Evolutionary conservation across 495 filamentous ascomycete genomes (phyloP).

Genomic region (Penicillium canariense): DNA sequence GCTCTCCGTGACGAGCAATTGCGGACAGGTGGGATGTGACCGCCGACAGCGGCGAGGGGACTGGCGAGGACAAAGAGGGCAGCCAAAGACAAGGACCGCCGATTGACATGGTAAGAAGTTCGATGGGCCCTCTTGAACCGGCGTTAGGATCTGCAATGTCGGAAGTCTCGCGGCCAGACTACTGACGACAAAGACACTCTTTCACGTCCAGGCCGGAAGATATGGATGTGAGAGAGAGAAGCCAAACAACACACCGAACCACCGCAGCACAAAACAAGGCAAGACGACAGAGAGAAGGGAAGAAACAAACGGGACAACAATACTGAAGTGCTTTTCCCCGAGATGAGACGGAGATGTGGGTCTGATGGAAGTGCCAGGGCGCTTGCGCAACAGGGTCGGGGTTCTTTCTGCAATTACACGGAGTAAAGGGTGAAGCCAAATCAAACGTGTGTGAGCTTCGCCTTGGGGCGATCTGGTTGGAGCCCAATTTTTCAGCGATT

Average conservation of each 20-base stretch:
- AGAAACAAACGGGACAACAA: constrained; percentile 12
- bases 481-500: background rate
- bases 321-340: constrained; percentile 20
- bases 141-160: background rate
- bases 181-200: background rate
- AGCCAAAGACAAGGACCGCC: constrained; percentile 45
- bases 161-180: background rate
- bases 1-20: constrained; percentile 33
- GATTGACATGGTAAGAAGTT: constrained; percentile 41
- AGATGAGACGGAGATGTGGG: constrained; percentile 36
- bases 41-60: constrained; percentile 36
- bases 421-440: constrained; percentile 26
- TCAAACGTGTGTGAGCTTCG: constrained; percentile 7
- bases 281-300: constrained; percentile 10
- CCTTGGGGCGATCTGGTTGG: background rate
- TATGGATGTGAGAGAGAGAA: background rate
- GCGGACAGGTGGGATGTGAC: constrained; percentile 35
- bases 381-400: constrained; percentile 31
- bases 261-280: background rate
- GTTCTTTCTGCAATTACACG: constrained; percentile 30
- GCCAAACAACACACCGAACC: background rate
- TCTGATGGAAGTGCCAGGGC: constrained; percentile 34
- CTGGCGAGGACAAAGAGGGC: constrained; percentile 37
- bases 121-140: background rate
- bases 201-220: background rate